phyloP scores from a whole-genome alignment of 164 flowering plant species.

The Malania oleifera region DNA sequence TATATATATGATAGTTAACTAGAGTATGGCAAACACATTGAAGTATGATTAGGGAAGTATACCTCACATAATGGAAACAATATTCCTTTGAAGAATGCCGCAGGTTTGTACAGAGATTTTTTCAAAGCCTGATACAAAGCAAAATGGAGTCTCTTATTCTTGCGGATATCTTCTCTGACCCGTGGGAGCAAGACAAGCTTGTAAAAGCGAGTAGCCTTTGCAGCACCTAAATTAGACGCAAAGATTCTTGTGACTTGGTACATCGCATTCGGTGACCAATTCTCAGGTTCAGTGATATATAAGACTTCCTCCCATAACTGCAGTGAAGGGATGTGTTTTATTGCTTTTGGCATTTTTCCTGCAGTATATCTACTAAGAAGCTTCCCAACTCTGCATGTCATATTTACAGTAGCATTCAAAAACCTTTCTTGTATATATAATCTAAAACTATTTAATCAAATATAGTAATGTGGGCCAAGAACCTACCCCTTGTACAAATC shows the following conservation, averaged over 20 bases:
- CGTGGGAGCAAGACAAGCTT: constrained; percentile 83
- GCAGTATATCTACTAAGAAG: constrained; percentile 60
- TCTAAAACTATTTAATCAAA: not conserved
- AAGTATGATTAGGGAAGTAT: constrained; percentile 17
- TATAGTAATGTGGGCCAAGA: not conserved
- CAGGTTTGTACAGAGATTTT: constrained; percentile 85
- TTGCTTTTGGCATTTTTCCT: constrained; percentile 88
- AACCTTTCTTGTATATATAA: not conserved
- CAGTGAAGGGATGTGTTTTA: constrained; percentile 69
- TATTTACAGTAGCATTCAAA: not conserved
- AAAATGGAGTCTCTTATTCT: constrained; percentile 83
- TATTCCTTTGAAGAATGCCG: constrained; percentile 89
- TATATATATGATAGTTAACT: no score
- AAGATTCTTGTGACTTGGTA: constrained; percentile 90
- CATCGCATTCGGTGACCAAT: constrained; percentile 94
- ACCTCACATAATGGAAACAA: constrained; percentile 91
- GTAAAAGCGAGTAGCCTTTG: constrained; percentile 80
- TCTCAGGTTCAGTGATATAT: constrained; percentile 88
- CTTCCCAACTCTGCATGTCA: constrained; percentile 67
- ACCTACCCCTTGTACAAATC: constrained; percentile 81
- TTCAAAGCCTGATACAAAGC: constrained; percentile 77
- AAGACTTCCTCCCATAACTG: constrained; percentile 77
- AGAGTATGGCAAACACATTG: not conserved
- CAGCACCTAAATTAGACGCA: constrained; percentile 71
- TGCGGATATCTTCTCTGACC: constrained; percentile 74